phyloP scores from a whole-genome alignment of 2,329 filamentous ascomycete genomes.

The Fusarium liriodendri region DNA sequence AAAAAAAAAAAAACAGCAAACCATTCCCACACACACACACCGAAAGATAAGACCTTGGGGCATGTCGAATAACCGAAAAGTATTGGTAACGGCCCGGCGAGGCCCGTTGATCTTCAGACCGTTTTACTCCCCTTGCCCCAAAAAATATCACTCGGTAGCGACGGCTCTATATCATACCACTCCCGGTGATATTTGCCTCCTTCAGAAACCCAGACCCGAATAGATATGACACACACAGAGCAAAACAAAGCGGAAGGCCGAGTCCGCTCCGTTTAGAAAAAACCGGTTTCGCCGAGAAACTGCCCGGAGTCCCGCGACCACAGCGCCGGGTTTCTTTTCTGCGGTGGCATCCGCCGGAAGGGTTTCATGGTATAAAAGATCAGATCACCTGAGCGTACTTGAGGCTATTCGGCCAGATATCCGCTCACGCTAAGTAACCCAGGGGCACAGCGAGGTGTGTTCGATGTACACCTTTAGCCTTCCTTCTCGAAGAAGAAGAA shows the following conservation, averaged over 20 bases:
- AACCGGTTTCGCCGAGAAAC: conserved; percentile 26
- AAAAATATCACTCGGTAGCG: background rate
- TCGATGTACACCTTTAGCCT: background rate
- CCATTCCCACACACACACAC: conserved; percentile 11
- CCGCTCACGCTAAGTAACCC: conserved; percentile 2
- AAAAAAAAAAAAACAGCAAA: background rate
- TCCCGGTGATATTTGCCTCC: background rate
- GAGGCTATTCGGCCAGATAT: conserved; percentile 31
- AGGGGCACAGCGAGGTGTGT: background rate
- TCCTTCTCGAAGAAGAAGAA: background rate
- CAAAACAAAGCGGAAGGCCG: conserved; percentile 16
- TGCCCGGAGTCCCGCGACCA: background rate
- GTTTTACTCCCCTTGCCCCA: background rate
- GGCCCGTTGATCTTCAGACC: background rate
- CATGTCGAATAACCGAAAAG: conserved; percentile 24
- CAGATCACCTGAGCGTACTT: conserved; percentile 25
- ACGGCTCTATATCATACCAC: conserved; percentile 9
- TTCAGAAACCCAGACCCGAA: background rate
- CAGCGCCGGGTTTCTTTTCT: background rate
- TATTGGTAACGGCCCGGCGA: conserved; percentile 1
- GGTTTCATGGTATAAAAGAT: conserved; percentile 1
- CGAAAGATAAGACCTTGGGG: conserved; percentile 20
- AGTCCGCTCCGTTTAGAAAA: conserved; percentile 8
- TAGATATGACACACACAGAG: background rate
- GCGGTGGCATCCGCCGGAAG: conserved; percentile 1